Percentiles rank a stretch among this genome's conserved stretches.
Conservation (phyloP, 2,329 filamentous ascomycete species). For the Helotiales sp. region DNA sequence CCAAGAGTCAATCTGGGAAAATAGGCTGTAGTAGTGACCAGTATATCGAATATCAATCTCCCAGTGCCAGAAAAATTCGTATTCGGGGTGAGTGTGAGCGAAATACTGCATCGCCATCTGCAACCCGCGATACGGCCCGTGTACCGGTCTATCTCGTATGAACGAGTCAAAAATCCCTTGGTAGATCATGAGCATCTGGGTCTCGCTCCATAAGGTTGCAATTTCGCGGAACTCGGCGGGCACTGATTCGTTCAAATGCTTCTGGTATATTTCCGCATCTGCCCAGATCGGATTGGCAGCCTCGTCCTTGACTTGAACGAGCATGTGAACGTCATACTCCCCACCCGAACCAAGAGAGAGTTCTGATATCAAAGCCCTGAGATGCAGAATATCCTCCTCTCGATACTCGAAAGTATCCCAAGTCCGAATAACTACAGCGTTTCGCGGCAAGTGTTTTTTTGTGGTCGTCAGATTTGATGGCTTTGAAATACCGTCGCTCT, state of each 20-base stretch:
- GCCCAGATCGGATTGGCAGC: constrained; percentile 80
- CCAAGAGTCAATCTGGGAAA: constrained; percentile 73
- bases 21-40: constrained; percentile 80
- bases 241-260: constrained; percentile 69
- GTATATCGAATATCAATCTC: constrained; percentile 93
- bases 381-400: constrained; percentile 78
- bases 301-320: constrained; percentile 84
- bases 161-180: constrained; percentile 83
- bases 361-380: constrained; percentile 85
- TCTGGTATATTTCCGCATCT: constrained; percentile 69
- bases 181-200: constrained; percentile 90
- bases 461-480: constrained; percentile 17
- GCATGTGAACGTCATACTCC: constrained; percentile 84
- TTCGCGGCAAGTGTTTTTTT: constrained; percentile 56
- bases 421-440: constrained; percentile 79
- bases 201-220: constrained; percentile 90
- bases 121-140: constrained; percentile 90
- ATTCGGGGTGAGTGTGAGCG: constrained; percentile 84
- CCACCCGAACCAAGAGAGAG: constrained; percentile 80
- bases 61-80: constrained; percentile 93
- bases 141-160: constrained; percentile 73
- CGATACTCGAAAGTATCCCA: constrained; percentile 83
- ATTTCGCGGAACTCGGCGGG: constrained; percentile 88
- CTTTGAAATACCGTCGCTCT: constrained; percentile 8
- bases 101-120: constrained; percentile 97